Conservation (phyloP, 2,329 filamentous ascomycete species). For the Aquanectria penicillioides region DNA sequence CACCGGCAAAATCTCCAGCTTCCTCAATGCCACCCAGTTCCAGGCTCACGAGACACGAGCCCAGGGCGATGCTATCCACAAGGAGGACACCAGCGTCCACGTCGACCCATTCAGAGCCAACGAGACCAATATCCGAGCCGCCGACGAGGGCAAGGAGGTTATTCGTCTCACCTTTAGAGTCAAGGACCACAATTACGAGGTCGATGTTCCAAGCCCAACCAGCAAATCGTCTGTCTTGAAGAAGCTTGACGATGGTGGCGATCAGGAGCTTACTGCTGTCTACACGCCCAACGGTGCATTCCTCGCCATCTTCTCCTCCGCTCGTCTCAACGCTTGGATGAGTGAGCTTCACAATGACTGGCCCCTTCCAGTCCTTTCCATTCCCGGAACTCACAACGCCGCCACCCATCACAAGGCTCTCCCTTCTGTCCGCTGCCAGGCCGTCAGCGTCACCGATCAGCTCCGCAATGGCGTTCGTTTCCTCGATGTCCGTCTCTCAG, state of each 20-base stretch:
- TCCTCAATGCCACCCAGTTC: conserved; percentile 55
- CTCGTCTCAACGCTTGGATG: conserved; percentile 84
- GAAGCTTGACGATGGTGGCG: conserved; percentile 59
- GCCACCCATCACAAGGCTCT: conserved; percentile 86
- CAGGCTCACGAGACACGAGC: conserved; percentile 46
- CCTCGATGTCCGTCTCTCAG: conserved; percentile 84
- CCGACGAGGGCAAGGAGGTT: conserved; percentile 70
- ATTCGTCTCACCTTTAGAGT: conserved; percentile 79
- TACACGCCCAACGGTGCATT: conserved; percentile 67
- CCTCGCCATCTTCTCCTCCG: conserved; percentile 75
- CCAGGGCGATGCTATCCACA: conserved; percentile 69
- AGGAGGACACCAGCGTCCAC: conserved; percentile 69
- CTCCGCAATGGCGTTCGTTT: conserved; percentile 92
- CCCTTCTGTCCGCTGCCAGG: conserved; percentile 93
- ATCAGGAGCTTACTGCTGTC: conserved; percentile 71
- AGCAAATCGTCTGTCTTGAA: conserved; percentile 69
- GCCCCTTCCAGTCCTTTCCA: conserved; percentile 82
- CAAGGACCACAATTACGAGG: conserved; percentile 67
- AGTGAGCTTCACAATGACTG: conserved; percentile 74
- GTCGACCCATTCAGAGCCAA: conserved; percentile 75
- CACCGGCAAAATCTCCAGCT: conserved; percentile 53
- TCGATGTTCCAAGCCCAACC: conserved; percentile 75
- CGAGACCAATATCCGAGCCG: conserved; percentile 64
- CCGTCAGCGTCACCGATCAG: conserved; percentile 79
- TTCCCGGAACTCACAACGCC: conserved; percentile 96